Evolutionary conservation across 768 basidiomycete genomes (phyloP).

Genomic region (Dioszegia crocea): DNA sequence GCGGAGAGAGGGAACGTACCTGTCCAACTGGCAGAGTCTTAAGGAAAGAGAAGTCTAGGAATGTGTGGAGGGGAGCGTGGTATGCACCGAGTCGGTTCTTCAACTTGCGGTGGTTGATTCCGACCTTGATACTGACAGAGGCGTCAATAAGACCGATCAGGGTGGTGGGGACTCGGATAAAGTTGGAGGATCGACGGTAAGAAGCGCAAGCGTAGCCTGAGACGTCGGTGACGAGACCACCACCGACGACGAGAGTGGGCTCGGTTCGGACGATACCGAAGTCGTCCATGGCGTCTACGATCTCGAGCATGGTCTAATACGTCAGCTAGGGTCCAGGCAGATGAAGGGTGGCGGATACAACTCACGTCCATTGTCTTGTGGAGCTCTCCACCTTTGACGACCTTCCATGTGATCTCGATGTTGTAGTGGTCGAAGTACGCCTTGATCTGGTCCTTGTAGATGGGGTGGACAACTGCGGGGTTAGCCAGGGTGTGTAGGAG

Average conservation of each 20-base stretch:
- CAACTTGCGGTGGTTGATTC: constrained; percentile 50
- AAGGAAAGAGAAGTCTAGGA: constrained; percentile 50
- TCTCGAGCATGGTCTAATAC: constrained; percentile 47
- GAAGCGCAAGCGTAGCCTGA: constrained; percentile 49
- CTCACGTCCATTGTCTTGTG: constrained; percentile 51
- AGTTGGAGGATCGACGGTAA: constrained; percentile 47
- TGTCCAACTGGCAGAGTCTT: constrained; percentile 49
- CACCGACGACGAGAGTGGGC: constrained; percentile 49
- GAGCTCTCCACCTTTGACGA: constrained; percentile 50
- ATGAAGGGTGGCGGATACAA: background rate
- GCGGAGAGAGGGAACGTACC: constrained; percentile 15
- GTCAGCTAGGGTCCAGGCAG: background rate
- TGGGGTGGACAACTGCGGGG: constrained; percentile 35
- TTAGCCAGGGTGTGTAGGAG: constrained; percentile 1
- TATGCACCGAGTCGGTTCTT: constrained; percentile 51
- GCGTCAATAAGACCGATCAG: constrained; percentile 51
- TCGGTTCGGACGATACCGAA: constrained; percentile 51
- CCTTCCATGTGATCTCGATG: constrained; percentile 45
- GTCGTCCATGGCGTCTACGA: constrained; percentile 51
- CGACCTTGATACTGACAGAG: constrained; percentile 51
- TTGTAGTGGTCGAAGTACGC: constrained; percentile 48
- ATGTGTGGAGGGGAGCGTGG: constrained; percentile 50
- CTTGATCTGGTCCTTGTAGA: constrained; percentile 44
- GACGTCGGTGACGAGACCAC: constrained; percentile 49
- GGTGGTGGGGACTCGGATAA: constrained; percentile 50